Percentiles rank a stretch among this genome's conserved stretches.
phyloP scores from a whole-genome alignment of 2,329 filamentous ascomycete genomes.

The Stachybotrys chartarum region DNA sequence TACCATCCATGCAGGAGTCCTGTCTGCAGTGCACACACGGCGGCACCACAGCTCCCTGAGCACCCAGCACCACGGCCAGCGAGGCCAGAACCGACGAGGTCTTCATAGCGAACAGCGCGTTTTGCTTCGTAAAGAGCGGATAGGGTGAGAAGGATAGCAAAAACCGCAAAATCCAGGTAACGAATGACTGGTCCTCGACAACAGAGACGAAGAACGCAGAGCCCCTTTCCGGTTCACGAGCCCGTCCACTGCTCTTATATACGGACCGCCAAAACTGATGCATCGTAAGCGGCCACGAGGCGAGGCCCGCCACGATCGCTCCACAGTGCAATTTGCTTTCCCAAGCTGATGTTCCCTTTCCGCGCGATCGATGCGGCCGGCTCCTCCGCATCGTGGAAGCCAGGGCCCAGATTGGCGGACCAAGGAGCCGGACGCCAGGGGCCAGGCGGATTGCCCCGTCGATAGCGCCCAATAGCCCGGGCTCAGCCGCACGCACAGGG shows the following conservation, averaged over 20 bases:
- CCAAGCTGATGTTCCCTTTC: background rate
- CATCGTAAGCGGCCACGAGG: background rate
- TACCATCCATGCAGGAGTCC: slow-evolving; percentile 6
- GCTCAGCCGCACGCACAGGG: background rate
- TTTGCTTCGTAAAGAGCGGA: background rate
- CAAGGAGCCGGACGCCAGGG: background rate
- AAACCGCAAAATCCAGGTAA: background rate
- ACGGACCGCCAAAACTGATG: background rate
- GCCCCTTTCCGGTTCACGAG: background rate
- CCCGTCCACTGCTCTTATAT: background rate
- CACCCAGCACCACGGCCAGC: slow-evolving; percentile 5
- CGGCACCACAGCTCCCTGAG: slow-evolving; percentile 6
- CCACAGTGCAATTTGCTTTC: background rate
- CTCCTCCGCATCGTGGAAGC: background rate
- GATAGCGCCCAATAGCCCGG: background rate
- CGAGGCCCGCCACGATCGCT: background rate
- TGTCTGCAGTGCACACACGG: slow-evolving; percentile 3
- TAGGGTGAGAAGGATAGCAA: background rate
- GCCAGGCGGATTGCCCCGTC: background rate
- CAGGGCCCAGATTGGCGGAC: background rate
- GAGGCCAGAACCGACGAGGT: background rate
- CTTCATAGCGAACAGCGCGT: background rate
- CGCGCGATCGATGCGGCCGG: background rate
- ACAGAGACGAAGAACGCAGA: background rate
- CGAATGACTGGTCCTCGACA: background rate